Base-by-base conservation (phyloP, 2,329 filamentous ascomycete genomes). In the Karstenula rhodostoma region DNA sequence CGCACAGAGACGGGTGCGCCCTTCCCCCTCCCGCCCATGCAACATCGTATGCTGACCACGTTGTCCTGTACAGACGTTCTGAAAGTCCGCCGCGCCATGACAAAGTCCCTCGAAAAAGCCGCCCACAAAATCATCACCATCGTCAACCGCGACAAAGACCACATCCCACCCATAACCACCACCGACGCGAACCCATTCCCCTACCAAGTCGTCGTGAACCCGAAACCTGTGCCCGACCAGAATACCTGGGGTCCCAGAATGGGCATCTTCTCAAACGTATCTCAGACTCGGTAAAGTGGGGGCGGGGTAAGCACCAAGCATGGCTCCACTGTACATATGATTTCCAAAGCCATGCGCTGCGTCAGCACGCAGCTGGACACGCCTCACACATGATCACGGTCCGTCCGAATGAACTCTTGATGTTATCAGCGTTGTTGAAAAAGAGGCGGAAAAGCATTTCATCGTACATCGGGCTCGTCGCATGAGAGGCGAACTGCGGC, bases 161-260 rank as follows among this genome's bases (percentile, higher is more conserved):
- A 98, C 78, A 98, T 99, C 67, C 95, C 95, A 1, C 95, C 94
- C 53, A 98, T 98, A 71, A 97, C 93, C 9, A 95, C 93, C 23
- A 93, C 89, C 74, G 92, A 94, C 64, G 84, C 91, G 50, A 98
- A 98, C 77, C 94, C 95, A 0, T 99, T 98, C 73, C 94, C 94
- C 0, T 98, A 96, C 79, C 90, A 94, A 78, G 96, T 98, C 74
- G 86, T 90, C 62, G 88, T 98, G 60, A 95, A 96, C 74, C 92
- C 92, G 59, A 92, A 92, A 72, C 50, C 72, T 29, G 65, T 66
- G 22, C 85, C 89, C 61, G 89, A 91, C 63, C 56, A 59, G 35
- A 74, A 67, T 54, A 86, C 89, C 54, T 94, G 93, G 92, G 88
- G 91, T 51, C 87, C 89, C 58, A 85, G 91, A 42, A 93, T 94